Conservation (phyloP, 495 filamentous ascomycete genomes). For the Penicillium riverlandense region DNA sequence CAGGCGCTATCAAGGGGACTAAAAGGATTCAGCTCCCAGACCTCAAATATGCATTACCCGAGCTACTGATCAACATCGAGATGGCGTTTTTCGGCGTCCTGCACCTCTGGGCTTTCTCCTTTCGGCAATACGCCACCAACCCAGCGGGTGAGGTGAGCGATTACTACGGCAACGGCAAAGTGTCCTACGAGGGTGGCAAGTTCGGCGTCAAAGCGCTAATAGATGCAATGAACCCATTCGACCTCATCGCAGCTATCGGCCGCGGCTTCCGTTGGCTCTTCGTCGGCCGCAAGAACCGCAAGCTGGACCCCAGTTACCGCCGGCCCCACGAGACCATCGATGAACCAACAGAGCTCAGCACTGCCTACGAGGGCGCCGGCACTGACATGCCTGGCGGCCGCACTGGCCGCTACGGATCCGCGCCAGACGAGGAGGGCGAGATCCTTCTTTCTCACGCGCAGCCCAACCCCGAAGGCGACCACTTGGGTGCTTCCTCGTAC, state of each 20-base stretch:
- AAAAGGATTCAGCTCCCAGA: constrained; percentile 60
- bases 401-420: constrained; percentile 11
- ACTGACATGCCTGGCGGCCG: constrained; percentile 13
- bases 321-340: constrained; percentile 21
- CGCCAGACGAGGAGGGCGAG: constrained; percentile 31
- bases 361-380: constrained; percentile 29
- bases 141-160: constrained; percentile 36
- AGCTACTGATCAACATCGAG: constrained; percentile 74
- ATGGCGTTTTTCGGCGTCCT: constrained; percentile 78
- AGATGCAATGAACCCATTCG: constrained; percentile 78
- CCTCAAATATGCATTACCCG: constrained; percentile 74
- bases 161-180: constrained; percentile 41
- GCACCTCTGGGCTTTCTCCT: constrained; percentile 80
- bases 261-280: constrained; percentile 77
- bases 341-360: constrained; percentile 9
- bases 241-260: constrained; percentile 70
- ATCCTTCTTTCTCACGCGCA: constrained; percentile 36
- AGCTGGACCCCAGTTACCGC: constrained; percentile 45
- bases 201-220: constrained; percentile 55
- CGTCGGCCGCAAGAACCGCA: constrained; percentile 56
- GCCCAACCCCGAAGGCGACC: constrained; percentile 22
- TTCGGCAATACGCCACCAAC: constrained; percentile 52
- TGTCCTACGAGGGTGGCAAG: constrained; percentile 53
- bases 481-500: constrained; percentile 12
- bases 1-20: constrained; percentile 54